Base-by-base conservation (phyloP, 116 monocot species). In the Phalaenopsis hybrid region DNA sequence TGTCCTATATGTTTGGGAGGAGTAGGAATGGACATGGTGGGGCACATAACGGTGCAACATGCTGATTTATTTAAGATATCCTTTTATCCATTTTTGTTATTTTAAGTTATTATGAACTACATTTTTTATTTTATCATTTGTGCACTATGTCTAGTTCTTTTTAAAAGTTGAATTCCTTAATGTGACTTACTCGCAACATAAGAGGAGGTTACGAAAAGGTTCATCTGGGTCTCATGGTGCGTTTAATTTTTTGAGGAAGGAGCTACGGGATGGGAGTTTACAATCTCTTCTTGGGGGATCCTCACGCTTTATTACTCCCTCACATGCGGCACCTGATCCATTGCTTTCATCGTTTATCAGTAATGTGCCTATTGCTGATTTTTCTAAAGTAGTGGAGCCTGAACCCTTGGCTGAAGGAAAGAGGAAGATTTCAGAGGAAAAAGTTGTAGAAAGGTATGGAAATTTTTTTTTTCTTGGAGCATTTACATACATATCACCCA, bases 11-110 rank as follows among this genome's bases (percentile, higher is more conserved):
- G 96, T 88, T 69, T 82, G 41, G 85, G 80, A 34, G 76, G 88
- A 43, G 90, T 92, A 75, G 92, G 89, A 15, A 65, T 88, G 88
- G 96, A 96, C 84, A 78, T 96, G 93, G 89, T 92, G 69, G 88
- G 90, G 15, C 96, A 96, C 83, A 87, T 96, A 74, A 93, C 89
- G 0, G 86, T 81, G 82, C 92, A 93, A 34, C 96, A 96, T 86
- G 89, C 67, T 45, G 93, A 81, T 80, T 80, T 90, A 48, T 92
- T 90, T 41, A 94, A 91, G 85, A 96, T 96, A 96, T 96, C 96
- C 96, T 96, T 93, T 89, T 51, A 15, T 57, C 49, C 16, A 6
- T 68, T 46, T 41, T 59, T 57, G 67, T 43, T 50, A 17, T 43
- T 25, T 63, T 44, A 31, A 45, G 34, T 45, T 48, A 41, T 48